Base-by-base conservation (phyloP, 495 filamentous ascomycete genomes). In the Aspergillus steynii region DNA sequence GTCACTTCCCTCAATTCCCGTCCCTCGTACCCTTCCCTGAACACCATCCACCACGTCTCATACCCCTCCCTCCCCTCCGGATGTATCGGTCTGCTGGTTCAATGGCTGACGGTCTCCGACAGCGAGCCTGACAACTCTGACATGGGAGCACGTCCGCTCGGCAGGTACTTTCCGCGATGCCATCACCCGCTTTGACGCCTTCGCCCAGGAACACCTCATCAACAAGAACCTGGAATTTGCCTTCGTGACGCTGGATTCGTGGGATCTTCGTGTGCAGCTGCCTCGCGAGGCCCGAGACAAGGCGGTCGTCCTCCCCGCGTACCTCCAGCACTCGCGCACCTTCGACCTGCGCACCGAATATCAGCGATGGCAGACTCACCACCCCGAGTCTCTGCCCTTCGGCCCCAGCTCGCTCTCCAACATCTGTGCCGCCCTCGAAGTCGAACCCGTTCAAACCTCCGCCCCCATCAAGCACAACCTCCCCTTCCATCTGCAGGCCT, bases 401-500 rank as follows among this genome's bases (percentile, higher is more conserved):
- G 96, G 93, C 4, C 92, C 95, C 46, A 96, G 91, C 51, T 94
- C 93, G 65, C 83, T 99, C 61, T 86, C 94, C 59, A 97, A 97
- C 76, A 99, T 98, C 71, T 99, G 95, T 77, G 93, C 95, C 60
- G 95, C 95, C 26, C 87, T 99, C 29, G 95, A 99, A 73, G 95
- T 99, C 46, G 95, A 98, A 70, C 92, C 95, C 55, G 92, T 99
- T 29, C 93, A 96, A 75, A 90, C 91, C 15, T 97, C 93, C 63
- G 95, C 95, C 51, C 96, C 95, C 15, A 97, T 99, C 78, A 98
- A 98, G 76, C 95, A 98, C 71, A 98, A 98, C 68, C 83, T 99
- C 8, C 95, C 95, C 9, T 99, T 99, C 79, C 95, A 99, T 73
- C 82, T 99, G 53, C 95, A 99, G 80, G 94, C 95, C 27, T 81